A percentile compares a stretch with the other conserved stretches of the same genome.
Conservation (phyloP, 2,329 filamentous ascomycete genomes). For the Colletotrichum chlorophyti region DNA sequence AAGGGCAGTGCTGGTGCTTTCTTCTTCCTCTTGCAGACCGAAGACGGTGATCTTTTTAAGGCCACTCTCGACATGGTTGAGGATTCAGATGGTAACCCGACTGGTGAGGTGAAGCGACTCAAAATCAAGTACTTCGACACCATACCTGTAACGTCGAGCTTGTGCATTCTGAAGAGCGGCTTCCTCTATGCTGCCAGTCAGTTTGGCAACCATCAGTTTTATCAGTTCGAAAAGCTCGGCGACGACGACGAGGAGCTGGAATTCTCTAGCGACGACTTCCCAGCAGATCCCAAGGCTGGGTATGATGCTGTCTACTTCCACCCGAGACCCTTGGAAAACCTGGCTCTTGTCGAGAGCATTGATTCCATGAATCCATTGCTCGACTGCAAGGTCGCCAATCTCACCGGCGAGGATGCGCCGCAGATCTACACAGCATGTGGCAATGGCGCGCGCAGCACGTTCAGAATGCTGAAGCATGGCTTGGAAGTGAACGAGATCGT, state of each 20-base stretch:
- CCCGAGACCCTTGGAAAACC: constrained; percentile 78
- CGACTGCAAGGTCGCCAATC: constrained; percentile 89
- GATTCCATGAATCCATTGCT: constrained; percentile 90
- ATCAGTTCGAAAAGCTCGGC: constrained; percentile 96
- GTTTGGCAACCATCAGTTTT: constrained; percentile 91
- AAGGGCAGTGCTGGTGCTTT: constrained; percentile 84
- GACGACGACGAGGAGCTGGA: constrained; percentile 92
- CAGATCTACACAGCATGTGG: constrained; percentile 96
- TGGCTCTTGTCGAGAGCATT: constrained; percentile 84
- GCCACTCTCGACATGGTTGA: constrained; percentile 90
- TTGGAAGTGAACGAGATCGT: constrained; percentile 94
- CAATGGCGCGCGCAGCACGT: constrained; percentile 85
- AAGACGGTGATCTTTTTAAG: constrained; percentile 99
- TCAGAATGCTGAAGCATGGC: constrained; percentile 91
- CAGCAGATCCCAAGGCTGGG: constrained; percentile 73
- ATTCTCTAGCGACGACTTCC: constrained; percentile 83
- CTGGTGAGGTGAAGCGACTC: constrained; percentile 80
- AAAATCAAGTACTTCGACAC: constrained; percentile 99
- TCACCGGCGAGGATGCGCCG: constrained; percentile 90
- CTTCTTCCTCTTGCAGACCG: constrained; percentile 94
- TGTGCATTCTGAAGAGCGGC: constrained; percentile 94
- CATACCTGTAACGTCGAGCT: constrained; percentile 82
- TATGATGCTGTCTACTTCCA: constrained; percentile 87
- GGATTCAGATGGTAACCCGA: constrained; percentile 78
- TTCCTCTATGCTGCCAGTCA: constrained; percentile 94